These are phyloP conservation scores for Anacardium occidentale DNA, from an alignment of 345 rosid genomes.

Conservation along the genomic window DNA sequence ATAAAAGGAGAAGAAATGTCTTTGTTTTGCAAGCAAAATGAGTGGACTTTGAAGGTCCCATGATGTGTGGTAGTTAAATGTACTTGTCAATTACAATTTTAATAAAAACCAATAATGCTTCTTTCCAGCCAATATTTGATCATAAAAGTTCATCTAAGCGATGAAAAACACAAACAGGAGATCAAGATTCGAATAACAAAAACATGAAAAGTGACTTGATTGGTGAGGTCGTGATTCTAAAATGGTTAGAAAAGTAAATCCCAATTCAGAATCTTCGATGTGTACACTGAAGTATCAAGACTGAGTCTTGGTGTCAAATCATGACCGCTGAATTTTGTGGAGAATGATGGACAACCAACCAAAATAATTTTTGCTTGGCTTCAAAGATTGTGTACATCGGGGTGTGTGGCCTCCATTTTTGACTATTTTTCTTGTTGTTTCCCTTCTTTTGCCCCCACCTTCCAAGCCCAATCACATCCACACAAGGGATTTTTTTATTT, in stretches of 20 bases:
- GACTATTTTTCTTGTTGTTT: background rate
- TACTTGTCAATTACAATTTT: constrained; percentile 22
- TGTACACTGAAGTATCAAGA: background rate
- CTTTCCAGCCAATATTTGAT: no score
- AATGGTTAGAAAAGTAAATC: no score
- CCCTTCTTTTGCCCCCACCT: no score
- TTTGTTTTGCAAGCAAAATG: constrained; percentile 25
- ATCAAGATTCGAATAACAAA: no score
- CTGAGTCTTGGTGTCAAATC: background rate
- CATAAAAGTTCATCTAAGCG: no score
- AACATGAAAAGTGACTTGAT: no score
- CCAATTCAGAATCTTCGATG: background rate
- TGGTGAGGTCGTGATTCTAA: no score
- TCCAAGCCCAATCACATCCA: background rate
- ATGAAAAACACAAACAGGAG: no score
- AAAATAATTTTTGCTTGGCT: background rate
- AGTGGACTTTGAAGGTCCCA: constrained; percentile 12
- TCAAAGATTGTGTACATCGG: background rate
- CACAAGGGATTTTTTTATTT: background rate
- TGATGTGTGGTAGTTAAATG: constrained; percentile 23
- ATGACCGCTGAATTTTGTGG: no score
- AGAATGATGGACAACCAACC: background rate
- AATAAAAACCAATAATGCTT: background rate
- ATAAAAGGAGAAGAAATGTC: background rate
- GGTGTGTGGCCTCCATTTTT: background rate